Evolutionary conservation across 306 rosid genomes (phyloP).

Genomic region (Quercus suber): DNA sequence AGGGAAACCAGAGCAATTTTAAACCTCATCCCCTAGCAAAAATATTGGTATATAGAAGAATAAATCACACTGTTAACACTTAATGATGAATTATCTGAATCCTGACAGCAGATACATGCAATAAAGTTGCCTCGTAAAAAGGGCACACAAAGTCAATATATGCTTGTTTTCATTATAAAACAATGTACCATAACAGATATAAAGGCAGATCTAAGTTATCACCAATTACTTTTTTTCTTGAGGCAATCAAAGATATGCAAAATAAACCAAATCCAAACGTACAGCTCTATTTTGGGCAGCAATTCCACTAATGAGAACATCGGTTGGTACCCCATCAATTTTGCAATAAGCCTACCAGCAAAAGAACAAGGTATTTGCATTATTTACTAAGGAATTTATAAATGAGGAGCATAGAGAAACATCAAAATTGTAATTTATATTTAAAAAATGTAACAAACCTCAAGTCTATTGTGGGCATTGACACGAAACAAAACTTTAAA

Average conservation of each 20-base stretch:
- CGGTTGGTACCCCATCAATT: constrained; percentile 77
- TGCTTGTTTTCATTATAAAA: neutral
- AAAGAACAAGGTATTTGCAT: neutral
- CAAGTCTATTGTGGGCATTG: constrained; percentile 77
- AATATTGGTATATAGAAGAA: constrained; percentile 6
- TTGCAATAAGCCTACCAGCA: constrained; percentile 73
- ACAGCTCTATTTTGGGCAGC: constrained; percentile 93
- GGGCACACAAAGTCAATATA: neutral
- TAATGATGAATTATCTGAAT: neutral
- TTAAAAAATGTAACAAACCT: constrained; percentile 43
- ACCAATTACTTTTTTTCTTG: neutral
- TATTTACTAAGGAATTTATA: neutral
- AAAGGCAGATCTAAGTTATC: neutral
- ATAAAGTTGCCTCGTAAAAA: neutral
- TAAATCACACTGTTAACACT: constrained; percentile 11
- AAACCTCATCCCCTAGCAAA: constrained; percentile 12
- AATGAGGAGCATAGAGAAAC: constrained; percentile 4
- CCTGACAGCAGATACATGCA: neutral
- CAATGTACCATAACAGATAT: neutral
- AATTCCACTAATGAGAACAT: constrained; percentile 64
- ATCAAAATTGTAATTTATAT: neutral
- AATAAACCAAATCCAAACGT: constrained; percentile 35
- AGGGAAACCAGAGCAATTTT: constrained; percentile 20
- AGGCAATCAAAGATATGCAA: neutral
- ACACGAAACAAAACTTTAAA: constrained; percentile 73